Conservation (phyloP, 371 early-diverging fungal genomes). For the Mortierella sp. region DNA sequence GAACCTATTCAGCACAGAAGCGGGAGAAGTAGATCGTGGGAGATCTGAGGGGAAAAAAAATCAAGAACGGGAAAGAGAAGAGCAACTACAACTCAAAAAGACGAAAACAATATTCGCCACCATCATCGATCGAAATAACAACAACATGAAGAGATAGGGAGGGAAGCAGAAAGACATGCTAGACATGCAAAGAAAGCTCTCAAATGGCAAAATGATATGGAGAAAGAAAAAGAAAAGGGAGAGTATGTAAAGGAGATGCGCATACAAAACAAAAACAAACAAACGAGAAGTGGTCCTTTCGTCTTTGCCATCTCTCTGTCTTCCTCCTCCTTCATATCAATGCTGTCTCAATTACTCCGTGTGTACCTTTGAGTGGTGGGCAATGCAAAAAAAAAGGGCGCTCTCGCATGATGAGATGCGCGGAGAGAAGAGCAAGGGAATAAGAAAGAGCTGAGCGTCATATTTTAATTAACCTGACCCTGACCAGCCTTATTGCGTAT, state of each 20-base stretch:
- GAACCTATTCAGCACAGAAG: neutral
- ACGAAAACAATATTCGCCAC: neutral
- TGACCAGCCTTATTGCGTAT: neutral
- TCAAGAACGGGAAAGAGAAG: neutral
- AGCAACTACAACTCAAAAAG: neutral
- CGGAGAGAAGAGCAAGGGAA: neutral
- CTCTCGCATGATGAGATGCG: neutral
- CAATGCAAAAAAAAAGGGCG: neutral
- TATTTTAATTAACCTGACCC: neutral
- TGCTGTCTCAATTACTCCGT: slow-evolving; percentile 4
- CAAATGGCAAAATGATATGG: neutral
- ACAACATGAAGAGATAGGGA: neutral
- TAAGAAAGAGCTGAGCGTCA: slow-evolving; percentile 5
- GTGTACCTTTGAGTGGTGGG: neutral
- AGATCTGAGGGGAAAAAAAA: slow-evolving; percentile 2
- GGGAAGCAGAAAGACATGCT: neutral
- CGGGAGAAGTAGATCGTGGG: slow-evolving; percentile 11
- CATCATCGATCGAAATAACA: neutral
- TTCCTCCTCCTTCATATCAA: neutral
- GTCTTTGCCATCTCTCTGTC: neutral
- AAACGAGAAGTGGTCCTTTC: neutral
- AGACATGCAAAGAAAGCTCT: neutral
- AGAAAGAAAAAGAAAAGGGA: neutral
- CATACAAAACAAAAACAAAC: slow-evolving; percentile 1
- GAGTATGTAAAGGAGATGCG: neutral